These are phyloP conservation scores for Plasmodium malariae DNA, from an alignment of 169 alveolate species.

Conservation along the genomic window DNA sequence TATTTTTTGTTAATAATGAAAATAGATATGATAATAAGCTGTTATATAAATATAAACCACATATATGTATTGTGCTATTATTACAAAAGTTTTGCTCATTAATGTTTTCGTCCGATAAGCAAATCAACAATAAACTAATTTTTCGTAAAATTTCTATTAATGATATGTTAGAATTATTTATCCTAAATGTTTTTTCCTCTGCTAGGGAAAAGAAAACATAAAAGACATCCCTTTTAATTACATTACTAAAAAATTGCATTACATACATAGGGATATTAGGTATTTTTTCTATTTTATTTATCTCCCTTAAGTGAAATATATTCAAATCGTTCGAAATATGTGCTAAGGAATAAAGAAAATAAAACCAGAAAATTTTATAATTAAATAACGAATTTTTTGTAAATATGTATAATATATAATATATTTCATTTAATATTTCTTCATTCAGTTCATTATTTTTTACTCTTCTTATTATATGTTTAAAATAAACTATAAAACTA, in stretches of 20 bases:
- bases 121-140: conserved; percentile 32
- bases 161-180: conserved; percentile 15
- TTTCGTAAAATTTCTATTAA: conserved; percentile 57
- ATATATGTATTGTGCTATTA: conserved; percentile 32
- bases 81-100: conserved; percentile 56
- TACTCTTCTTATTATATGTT: conserved; percentile 22
- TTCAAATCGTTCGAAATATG: conserved; percentile 12
- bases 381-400: conserved; percentile 64
- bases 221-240: conserved; percentile 45
- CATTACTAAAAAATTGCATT: conserved; percentile 62
- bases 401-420: conserved; percentile 52
- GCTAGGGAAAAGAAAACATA: conserved; percentile 46
- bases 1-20: conserved; percentile 12
- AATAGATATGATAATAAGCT: conserved; percentile 31
- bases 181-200: conserved; percentile 17
- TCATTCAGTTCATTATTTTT: conserved; percentile 29
- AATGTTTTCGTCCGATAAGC: conserved; percentile 29
- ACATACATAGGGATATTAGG: conserved; percentile 31
- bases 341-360: conserved; percentile 31
- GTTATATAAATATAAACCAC: conserved; percentile 58
- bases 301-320: conserved; percentile 31
- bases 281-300: conserved; percentile 21
- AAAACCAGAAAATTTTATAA: conserved; percentile 74
- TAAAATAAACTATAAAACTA: conserved; percentile 52
- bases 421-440: conserved; percentile 51